Evolutionary conservation across 352 stramenopile species (phyloP).

Genomic region (Halophytophthora polymorphica): DNA sequence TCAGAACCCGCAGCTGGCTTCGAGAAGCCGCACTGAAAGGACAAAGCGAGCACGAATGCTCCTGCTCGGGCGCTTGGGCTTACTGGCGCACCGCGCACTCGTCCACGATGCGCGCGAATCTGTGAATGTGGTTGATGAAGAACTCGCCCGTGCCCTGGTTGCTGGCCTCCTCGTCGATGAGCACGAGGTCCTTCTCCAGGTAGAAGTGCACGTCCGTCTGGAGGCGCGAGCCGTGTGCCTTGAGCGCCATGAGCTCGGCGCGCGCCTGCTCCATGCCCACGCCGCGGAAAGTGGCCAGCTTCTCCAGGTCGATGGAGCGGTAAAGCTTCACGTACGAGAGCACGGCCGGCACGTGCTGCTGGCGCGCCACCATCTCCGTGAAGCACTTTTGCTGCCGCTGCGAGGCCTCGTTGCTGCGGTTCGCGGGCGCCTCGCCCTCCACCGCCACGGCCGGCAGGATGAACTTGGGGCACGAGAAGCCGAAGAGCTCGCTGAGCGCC

Average conservation of each 20-base stretch:
- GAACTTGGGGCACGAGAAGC: conserved; percentile 94
- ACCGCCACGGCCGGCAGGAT: conserved; percentile 83
- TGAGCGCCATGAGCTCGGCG: conserved; percentile 78
- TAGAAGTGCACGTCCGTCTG: conserved; percentile 86
- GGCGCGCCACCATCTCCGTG: conserved; percentile 85
- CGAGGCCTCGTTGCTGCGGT: conserved; percentile 60
- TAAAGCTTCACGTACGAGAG: conserved; percentile 97
- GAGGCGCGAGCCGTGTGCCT: conserved; percentile 57
- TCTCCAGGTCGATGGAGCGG: conserved; percentile 93
- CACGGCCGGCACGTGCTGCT: conserved; percentile 88
- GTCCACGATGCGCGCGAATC: conserved; percentile 85
- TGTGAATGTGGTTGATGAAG: conserved; percentile 89
- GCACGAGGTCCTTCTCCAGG: conserved; percentile 69
- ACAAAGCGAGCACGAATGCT: too few species aligned
- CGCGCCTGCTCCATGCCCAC: conserved; percentile 68
- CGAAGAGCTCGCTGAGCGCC: conserved; percentile 89
- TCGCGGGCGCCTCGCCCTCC: conserved; percentile 46
- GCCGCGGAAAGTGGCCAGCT: conserved; percentile 91
- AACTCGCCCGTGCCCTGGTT: conserved; percentile 87
- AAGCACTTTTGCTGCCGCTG: conserved; percentile 86
- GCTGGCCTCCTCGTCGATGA: conserved; percentile 82
- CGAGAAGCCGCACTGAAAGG: too few species aligned
- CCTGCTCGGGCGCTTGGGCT: conserved; percentile 2
- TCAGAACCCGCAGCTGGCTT: too few species aligned
- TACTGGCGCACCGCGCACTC: conserved; percentile 64